Base-by-base conservation (phyloP, 495 filamentous ascomycete species). In the Monascus purpureus region DNA sequence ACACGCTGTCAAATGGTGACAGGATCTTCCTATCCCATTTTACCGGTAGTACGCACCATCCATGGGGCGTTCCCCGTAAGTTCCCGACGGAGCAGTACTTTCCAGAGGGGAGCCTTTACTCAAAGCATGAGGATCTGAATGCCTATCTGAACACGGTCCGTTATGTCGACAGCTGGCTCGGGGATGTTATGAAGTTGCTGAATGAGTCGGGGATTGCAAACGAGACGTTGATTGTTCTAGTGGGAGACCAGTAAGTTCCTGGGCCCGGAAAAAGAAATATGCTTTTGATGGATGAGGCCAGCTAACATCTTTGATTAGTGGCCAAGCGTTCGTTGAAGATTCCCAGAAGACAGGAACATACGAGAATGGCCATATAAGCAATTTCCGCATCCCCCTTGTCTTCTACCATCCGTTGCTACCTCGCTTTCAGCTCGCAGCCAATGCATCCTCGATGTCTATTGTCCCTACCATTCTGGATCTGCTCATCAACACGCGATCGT, bases 211-310 rank as follows among this genome's bases (percentile, higher is more conserved):
- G 50, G 8, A 52, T 63, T 26, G 54, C 58, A 5, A 48, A 65
- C 12, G 52, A 65, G 37, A 65, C 61, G 8, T 34, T 65, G 14
- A 40, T 64, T 1, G 58, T 63, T 6, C 45, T 65, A 29, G 51
- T 61, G n/a, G 61, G 61, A 17, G 61, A 65, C 32, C 61, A 65
- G 54, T 59, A 49, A 37, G 52, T 41, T 22, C 13, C 2, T 28
- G 13, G 30, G 31, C 27, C 28, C 28, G 5, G 5, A 20, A 28
- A 6, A 6, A 4, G 11, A 28, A 12, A 12, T 20, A 11, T 9
- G 8, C n/a, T n/a, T 16, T 14, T 22, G 6, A 22, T 22, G 29
- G 22, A 22, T 14, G 4, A 15, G 12, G 4, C 5, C 6, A 12
- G n/a, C 17, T 31, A 13, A 22, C 19, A 23, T 15, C 22, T 5